Evolutionary conservation across 164 flowering plant genomes (phyloP).

Genomic region (Chimonanthus salicifolius): DNA sequence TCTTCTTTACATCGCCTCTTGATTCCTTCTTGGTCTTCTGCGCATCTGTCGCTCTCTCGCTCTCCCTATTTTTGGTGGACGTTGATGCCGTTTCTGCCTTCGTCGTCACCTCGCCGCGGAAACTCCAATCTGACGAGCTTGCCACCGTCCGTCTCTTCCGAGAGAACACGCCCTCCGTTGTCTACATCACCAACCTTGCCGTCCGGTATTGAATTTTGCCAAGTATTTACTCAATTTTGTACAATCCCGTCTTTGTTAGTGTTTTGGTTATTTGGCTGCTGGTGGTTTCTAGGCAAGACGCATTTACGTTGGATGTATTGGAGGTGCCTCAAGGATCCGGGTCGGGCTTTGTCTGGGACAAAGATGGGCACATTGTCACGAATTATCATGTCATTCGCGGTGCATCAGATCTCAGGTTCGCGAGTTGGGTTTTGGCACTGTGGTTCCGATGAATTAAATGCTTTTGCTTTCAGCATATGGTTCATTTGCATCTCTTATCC

Average conservation of each 20-base stretch:
- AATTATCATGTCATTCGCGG: constrained; percentile 98
- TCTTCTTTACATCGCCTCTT: background rate
- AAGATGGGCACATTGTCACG: constrained; percentile 79
- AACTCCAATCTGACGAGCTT: constrained; percentile 89
- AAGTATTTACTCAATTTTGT: background rate
- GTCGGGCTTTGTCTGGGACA: constrained; percentile 96
- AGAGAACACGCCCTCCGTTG: constrained; percentile 97
- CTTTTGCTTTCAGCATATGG: too few species aligned
- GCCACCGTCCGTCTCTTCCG: constrained; percentile 90
- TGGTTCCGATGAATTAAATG: too few species aligned
- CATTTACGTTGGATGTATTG: constrained; percentile 85
- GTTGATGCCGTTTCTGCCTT: constrained; percentile 71
- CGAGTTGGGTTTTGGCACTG: background rate
- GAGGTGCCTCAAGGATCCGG: constrained; percentile 99
- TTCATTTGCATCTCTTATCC: too few species aligned
- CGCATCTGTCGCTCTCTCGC: constrained; percentile 60
- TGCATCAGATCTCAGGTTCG: constrained; percentile 96
- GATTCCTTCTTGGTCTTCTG: constrained; percentile 53
- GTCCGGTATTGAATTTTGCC: constrained; percentile 35
- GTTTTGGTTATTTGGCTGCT: background rate
- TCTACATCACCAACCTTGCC: constrained; percentile 93
- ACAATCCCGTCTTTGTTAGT: background rate
- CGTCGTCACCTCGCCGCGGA: constrained; percentile 60
- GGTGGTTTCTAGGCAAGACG: constrained; percentile 69
- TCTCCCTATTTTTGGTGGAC: constrained; percentile 46